Conservation (phyloP, 164 flowering plant species). For the Vitis riparia region DNA sequence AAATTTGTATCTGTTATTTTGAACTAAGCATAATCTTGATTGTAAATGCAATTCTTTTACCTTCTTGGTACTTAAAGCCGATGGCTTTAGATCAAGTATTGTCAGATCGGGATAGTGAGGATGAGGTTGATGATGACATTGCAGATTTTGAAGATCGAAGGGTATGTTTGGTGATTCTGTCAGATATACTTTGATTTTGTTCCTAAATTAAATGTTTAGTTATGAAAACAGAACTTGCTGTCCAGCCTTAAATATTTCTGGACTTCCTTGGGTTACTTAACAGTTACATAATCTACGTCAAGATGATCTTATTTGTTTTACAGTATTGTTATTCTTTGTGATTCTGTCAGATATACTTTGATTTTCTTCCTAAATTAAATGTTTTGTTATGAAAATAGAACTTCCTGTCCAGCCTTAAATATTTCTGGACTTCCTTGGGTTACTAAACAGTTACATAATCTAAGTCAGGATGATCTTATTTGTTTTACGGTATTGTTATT, state of each 20-base stretch:
- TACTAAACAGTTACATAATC: too few relatives aligned
- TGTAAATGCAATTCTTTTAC: too few relatives aligned
- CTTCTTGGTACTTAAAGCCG: conserved; percentile 49
- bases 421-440: background rate
- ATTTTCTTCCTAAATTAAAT: background rate
- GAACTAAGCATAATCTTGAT: background rate
- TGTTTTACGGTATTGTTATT: too few relatives aligned
- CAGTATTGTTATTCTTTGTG: too few relatives aligned
- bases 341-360: background rate
- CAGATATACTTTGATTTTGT: background rate
- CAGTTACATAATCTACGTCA: too few relatives aligned
- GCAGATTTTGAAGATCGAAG: conserved; percentile 96
- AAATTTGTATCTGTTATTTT: too few relatives aligned
- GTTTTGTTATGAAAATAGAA: background rate
- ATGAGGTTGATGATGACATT: conserved; percentile 96
- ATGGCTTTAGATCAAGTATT: conserved; percentile 88
- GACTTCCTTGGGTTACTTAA: too few relatives aligned
- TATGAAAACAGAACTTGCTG: background rate
- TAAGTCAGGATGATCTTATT: too few relatives aligned
- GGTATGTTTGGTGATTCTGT: conserved; percentile 43
- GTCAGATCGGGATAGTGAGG: conserved; percentile 91
- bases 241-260: background rate
- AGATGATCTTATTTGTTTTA: too few relatives aligned
- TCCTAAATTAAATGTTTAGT: background rate
- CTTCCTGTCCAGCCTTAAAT: background rate